Evolutionary conservation across 2,329 filamentous ascomycete genomes (phyloP).

Genomic region (Mollisia scopiformis): DNA sequence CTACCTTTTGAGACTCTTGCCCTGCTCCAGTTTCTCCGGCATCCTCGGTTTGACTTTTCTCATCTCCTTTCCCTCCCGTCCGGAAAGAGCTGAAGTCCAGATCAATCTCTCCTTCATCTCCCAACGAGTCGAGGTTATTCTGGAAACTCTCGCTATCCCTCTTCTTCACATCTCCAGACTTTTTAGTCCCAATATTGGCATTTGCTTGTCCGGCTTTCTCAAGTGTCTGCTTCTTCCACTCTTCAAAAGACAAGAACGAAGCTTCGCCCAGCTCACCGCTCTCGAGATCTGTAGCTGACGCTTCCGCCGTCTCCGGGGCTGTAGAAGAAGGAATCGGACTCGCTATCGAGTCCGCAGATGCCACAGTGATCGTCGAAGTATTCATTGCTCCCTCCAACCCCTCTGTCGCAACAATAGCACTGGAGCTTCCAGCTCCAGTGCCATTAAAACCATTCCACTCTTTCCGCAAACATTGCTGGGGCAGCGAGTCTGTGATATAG

Average conservation of each 20-base stretch:
- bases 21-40: slow-evolving; percentile 16
- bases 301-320: slow-evolving; percentile 9
- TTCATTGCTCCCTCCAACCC: neutral
- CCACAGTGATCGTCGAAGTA: slow-evolving; percentile 5
- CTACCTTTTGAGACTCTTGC: slow-evolving; percentile 31
- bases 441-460: slow-evolving; percentile 20
- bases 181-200: slow-evolving; percentile 64
- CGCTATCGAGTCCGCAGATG: slow-evolving; percentile 3
- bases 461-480: slow-evolving; percentile 36
- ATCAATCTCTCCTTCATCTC: slow-evolving; percentile 87
- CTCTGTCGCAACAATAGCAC: neutral
- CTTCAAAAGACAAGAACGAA: slow-evolving; percentile 94
- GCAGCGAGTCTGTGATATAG: slow-evolving; percentile 39
- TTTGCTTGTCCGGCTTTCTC: slow-evolving; percentile 81
- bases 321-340: slow-evolving; percentile 3
- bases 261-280: slow-evolving; percentile 52
- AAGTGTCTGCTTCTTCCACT: slow-evolving; percentile 95
- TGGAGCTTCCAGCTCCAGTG: neutral
- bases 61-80: slow-evolving; percentile 31
- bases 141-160: slow-evolving; percentile 58
- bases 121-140: slow-evolving; percentile 76
- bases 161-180: slow-evolving; percentile 48
- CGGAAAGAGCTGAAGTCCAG: slow-evolving; percentile 70
- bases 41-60: slow-evolving; percentile 17
- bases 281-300: slow-evolving; percentile 23